These are phyloP conservation scores for Crithidia thermophila DNA, from an alignment of 208 protist genomes.

Conservation along the genomic window DNA sequence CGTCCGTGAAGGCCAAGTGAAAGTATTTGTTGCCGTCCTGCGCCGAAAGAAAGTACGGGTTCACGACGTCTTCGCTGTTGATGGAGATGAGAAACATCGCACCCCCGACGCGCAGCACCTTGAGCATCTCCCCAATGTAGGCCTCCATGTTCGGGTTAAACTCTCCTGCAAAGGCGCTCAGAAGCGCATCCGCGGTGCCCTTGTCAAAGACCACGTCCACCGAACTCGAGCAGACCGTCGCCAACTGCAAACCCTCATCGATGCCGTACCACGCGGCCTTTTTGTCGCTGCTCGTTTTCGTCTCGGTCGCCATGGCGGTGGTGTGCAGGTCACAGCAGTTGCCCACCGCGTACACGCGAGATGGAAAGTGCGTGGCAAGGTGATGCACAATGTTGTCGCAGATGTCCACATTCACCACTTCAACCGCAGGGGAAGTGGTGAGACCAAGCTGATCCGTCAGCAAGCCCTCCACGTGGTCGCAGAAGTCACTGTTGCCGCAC, in stretches of 20 bases:
- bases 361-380: slow-evolving; percentile 30
- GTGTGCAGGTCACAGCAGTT: slow-evolving; percentile 51
- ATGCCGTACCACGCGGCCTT: slow-evolving; percentile 12
- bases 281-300: neutral
- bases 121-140: slow-evolving; percentile 43
- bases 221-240: slow-evolving; percentile 6
- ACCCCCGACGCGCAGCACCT: slow-evolving; percentile 38
- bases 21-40: slow-evolving; percentile 35
- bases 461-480: slow-evolving; percentile 34
- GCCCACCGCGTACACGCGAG: slow-evolving; percentile 44
- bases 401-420: slow-evolving; percentile 67
- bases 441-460: neutral
- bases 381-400: slow-evolving; percentile 47
- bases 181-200: slow-evolving; percentile 60
- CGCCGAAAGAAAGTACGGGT: slow-evolving; percentile 45
- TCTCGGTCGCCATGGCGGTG: neutral
- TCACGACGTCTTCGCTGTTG: slow-evolving; percentile 54
- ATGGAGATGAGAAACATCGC: slow-evolving; percentile 64
- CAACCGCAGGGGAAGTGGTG: neutral
- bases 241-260: slow-evolving; percentile 3
- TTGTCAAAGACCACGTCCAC: slow-evolving; percentile 70
- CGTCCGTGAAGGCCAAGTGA: slow-evolving; percentile 15
- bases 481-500: slow-evolving; percentile 71
- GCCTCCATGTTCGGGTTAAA: slow-evolving; percentile 59
- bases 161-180: slow-evolving; percentile 62